Conservation (phyloP, 495 filamentous ascomycete species). For the Aspergillus egyptiacus region DNA sequence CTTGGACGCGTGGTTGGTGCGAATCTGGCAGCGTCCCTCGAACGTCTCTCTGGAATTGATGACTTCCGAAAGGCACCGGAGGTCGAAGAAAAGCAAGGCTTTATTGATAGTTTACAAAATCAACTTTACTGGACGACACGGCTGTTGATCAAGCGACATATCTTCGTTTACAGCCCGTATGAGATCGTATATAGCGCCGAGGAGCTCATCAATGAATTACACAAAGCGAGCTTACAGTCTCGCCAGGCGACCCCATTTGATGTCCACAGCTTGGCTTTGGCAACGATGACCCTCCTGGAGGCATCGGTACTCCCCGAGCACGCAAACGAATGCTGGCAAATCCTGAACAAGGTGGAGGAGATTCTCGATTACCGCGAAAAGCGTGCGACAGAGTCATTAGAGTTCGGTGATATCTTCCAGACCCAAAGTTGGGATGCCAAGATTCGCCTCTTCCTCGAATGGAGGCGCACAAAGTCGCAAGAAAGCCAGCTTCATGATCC, state of each 20-base stretch:
- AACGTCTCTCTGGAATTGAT: conserved; percentile 36
- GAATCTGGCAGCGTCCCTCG: conserved; percentile 35
- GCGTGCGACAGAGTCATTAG: conserved; percentile 17
- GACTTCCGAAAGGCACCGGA: conserved; percentile 33
- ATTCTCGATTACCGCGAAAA: conserved; percentile 38
- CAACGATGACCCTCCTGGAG: conserved; percentile 60
- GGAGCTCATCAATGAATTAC: conserved; percentile 52
- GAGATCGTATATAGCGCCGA: conserved; percentile 59
- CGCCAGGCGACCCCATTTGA: conserved; percentile 54
- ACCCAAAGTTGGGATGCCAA: conserved; percentile 41
- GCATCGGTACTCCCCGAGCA: conserved; percentile 49
- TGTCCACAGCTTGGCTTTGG: conserved; percentile 66
- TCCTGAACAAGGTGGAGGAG: conserved; percentile 40
- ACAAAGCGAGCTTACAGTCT: conserved; percentile 44
- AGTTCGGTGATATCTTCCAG: conserved; percentile 37
- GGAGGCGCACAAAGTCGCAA: conserved; percentile 37
- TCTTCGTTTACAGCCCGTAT: conserved; percentile 48
- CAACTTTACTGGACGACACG: conserved; percentile 71
- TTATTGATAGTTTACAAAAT: conserved; percentile 48
- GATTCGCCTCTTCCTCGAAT: conserved; percentile 44
- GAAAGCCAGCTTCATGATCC: conserved; percentile 35
- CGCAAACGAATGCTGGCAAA: conserved; percentile 39
- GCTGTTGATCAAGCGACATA: conserved; percentile 54
- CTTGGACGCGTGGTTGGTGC: conserved; percentile 35
- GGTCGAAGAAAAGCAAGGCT: conserved; percentile 26